These are phyloP conservation scores for Acanthamoeba triangularis DNA, from an alignment of 208 protist genomes.

Conservation along the genomic window DNA sequence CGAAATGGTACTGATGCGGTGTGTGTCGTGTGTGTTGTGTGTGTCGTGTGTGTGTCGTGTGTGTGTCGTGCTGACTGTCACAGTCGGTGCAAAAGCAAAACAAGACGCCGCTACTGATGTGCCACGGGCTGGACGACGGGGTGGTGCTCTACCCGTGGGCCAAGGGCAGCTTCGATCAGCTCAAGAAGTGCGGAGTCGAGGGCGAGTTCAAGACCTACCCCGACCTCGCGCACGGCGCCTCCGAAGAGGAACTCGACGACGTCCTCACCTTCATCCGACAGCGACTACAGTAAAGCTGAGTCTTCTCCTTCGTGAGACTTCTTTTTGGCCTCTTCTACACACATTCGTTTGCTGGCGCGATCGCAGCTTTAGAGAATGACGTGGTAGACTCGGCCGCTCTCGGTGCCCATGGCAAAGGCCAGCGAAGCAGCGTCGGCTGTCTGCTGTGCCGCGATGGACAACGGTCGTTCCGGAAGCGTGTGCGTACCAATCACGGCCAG, in stretches of 20 bases:
- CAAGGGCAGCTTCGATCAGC: constrained; percentile 40
- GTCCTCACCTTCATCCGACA: not conserved
- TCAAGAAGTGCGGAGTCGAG: not conserved
- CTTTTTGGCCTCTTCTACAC: not conserved
- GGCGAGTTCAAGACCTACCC: constrained; percentile 49
- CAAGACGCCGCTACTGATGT: constrained; percentile 57
- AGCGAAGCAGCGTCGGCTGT: not conserved
- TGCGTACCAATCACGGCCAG: not conserved
- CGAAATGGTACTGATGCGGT: too few species aligned
- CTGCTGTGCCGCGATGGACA: not conserved
- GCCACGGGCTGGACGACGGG: constrained; percentile 31
- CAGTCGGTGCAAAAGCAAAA: constrained; percentile 36
- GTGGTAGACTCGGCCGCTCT: not conserved
- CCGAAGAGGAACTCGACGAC: constrained; percentile 6
- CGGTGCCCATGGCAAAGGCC: not conserved
- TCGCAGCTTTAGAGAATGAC: not conserved
- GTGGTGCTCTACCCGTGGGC: constrained; percentile 58
- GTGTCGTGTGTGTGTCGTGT: too few species aligned
- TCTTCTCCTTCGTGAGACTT: not conserved
- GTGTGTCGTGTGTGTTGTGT: too few species aligned
- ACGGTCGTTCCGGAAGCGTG: not conserved
- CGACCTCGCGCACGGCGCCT: not conserved
- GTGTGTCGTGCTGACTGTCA: too few species aligned
- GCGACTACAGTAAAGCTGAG: not conserved
- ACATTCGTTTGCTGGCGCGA: too few species aligned